Evolutionary conservation across 1,139 yeast genomes (phyloP).

Genomic region (Geotrichum fermentans): DNA sequence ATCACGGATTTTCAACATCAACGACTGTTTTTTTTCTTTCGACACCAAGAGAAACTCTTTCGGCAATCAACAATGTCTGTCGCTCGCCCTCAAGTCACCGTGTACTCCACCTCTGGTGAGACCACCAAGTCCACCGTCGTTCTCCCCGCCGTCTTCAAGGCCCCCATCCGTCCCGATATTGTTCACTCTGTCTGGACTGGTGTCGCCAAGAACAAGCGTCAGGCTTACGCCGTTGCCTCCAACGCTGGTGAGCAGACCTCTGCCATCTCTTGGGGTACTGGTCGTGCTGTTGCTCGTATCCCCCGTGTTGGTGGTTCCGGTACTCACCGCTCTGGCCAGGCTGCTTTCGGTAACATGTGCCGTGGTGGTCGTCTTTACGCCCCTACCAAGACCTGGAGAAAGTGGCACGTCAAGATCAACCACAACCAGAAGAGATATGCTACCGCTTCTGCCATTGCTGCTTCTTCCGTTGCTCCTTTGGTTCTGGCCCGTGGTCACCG

Average conservation of each 20-base stretch:
- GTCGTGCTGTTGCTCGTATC: constrained; percentile 99
- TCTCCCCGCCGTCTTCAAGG: constrained; percentile 97
- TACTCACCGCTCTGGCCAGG: constrained; percentile 99
- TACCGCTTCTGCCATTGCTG: constrained; percentile 99
- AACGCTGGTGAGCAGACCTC: constrained; percentile 99
- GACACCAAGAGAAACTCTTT: constrained; percentile 14
- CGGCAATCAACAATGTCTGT: constrained; percentile 50
- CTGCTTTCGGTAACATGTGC: constrained; percentile 99
- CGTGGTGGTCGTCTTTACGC: constrained; percentile 99
- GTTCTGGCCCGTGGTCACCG: constrained; percentile 99
- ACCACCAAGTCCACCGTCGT: constrained; percentile 80
- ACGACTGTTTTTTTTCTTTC: constrained; percentile 11
- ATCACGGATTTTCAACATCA: constrained; percentile 2
- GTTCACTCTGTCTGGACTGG: constrained; percentile 98
- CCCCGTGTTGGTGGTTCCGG: constrained; percentile 99
- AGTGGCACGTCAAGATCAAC: constrained; percentile 99
- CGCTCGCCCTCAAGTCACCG: constrained; percentile 94
- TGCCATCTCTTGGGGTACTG: constrained; percentile 99
- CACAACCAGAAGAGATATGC: constrained; percentile 99
- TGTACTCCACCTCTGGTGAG: constrained; percentile 83
- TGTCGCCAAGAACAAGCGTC: constrained; percentile 99
- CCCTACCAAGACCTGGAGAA: constrained; percentile 99
- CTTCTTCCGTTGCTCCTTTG: constrained; percentile 96
- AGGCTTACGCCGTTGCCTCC: constrained; percentile 98
- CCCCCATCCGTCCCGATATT: constrained; percentile 99